These are phyloP conservation scores for Aspergillus sclerotioniger DNA, from an alignment of 495 filamentous ascomycete species.

Conservation along the genomic window DNA sequence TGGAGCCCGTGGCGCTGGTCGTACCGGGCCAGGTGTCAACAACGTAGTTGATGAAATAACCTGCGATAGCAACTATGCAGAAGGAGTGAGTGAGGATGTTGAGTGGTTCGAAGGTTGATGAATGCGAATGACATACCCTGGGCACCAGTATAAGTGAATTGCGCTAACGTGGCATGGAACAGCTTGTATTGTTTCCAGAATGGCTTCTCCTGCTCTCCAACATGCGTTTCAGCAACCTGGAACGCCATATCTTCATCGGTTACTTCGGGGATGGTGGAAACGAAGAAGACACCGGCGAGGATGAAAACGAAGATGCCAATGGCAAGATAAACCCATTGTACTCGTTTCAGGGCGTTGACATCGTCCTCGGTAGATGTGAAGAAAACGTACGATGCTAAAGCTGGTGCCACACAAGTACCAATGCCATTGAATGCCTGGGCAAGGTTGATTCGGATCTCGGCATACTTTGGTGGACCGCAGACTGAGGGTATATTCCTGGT, in stretches of 20 bases:
- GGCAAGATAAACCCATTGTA: constrained; percentile 76
- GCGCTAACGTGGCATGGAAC: constrained; percentile 61
- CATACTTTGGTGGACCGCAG: constrained; percentile 50
- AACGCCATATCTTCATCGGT: constrained; percentile 58
- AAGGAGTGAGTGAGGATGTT: not conserved
- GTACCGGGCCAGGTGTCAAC: constrained; percentile 40
- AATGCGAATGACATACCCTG: constrained; percentile 42
- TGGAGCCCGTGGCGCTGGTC: constrained; percentile 43
- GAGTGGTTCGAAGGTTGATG: not conserved
- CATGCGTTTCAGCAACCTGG: constrained; percentile 46
- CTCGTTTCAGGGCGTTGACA: constrained; percentile 45
- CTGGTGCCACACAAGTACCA: constrained; percentile 62
- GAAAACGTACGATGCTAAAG: constrained; percentile 67
- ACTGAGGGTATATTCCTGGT: constrained; percentile 24
- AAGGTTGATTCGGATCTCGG: constrained; percentile 61
- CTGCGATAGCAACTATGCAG: constrained; percentile 57
- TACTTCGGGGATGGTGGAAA: constrained; percentile 52
- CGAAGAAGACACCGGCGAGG: constrained; percentile 49
- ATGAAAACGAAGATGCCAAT: constrained; percentile 69
- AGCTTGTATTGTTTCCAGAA: constrained; percentile 54
- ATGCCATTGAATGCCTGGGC: constrained; percentile 69
- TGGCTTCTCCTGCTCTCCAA: constrained; percentile 41
- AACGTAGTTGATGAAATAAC: constrained; percentile 63
- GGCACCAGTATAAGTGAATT: constrained; percentile 72
- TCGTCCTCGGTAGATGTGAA: constrained; percentile 56